A percentile compares a stretch with the other conserved stretches of the same genome.
phyloP scores from a whole-genome alignment of 2,329 filamentous ascomycete genomes.

The Cordyceps militaris region DNA sequence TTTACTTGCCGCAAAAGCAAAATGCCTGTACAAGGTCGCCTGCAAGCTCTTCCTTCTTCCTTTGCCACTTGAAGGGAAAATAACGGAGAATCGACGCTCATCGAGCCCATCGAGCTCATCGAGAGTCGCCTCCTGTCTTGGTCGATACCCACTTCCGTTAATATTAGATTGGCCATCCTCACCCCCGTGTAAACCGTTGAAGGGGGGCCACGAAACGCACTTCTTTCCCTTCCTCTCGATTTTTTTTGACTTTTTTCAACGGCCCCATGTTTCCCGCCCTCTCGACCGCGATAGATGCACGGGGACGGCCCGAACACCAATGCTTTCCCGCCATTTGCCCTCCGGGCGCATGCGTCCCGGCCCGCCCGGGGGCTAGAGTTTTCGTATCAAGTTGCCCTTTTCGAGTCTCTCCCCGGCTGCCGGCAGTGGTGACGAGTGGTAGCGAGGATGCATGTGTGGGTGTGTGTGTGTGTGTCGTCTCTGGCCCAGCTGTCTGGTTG shows the following conservation, averaged over 20 bases:
- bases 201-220: not conserved
- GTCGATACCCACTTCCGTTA: conserved; percentile 3
- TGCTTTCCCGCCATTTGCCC: not conserved
- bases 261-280: not conserved
- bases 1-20: not conserved
- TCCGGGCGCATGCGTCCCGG: not conserved
- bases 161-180: not conserved
- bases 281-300: not conserved
- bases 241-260: not conserved
- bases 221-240: not conserved
- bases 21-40: too few species aligned
- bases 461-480: not conserved
- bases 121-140: not conserved
- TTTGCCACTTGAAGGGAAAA: not conserved
- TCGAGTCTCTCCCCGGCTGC: not conserved
- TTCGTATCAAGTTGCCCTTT: not conserved
- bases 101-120: too few species aligned
- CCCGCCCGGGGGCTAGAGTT: not conserved
- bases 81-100: too few species aligned
- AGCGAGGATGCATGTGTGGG: not conserved
- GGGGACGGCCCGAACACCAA: not conserved
- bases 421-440: not conserved
- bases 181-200: not conserved
- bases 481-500: not conserved
- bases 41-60: too few species aligned